phyloP scores from a whole-genome alignment of 116 monocot species.

The Trichopus zeylanicus region DNA sequence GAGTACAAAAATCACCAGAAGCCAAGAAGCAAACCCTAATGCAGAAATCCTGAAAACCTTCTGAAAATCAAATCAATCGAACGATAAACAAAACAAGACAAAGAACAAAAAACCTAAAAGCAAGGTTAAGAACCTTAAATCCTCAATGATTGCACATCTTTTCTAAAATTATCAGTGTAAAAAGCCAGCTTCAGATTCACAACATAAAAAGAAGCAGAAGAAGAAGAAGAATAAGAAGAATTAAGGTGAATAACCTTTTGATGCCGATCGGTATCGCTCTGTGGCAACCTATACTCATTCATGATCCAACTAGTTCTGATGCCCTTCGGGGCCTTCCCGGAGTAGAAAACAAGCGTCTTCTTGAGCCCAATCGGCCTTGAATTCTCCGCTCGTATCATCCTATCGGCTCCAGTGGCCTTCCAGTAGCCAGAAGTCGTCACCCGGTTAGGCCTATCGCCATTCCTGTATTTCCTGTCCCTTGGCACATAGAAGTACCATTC shows the following conservation, averaged over 20 bases:
- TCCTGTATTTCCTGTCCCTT: slow-evolving; percentile 65
- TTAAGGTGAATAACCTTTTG: slow-evolving; percentile 29
- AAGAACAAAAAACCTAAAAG: neutral
- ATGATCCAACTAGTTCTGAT: slow-evolving; percentile 67
- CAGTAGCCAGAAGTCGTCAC: slow-evolving; percentile 75
- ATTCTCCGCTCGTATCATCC: slow-evolving; percentile 48
- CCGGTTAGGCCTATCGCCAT: slow-evolving; percentile 66
- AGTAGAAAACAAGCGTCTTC: slow-evolving; percentile 82
- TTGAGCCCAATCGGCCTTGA: slow-evolving; percentile 51
- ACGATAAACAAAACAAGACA: too few species aligned
- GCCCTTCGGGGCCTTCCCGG: slow-evolving; percentile 70
- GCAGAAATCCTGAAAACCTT: neutral
- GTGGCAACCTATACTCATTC: slow-evolving; percentile 79
- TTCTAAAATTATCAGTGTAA: neutral
- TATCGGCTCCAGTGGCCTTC: slow-evolving; percentile 78
- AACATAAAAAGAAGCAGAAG: neutral
- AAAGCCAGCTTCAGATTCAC: neutral
- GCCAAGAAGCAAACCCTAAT: neutral
- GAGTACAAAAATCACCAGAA: too few species aligned
- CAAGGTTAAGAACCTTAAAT: neutral
- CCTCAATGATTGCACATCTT: neutral
- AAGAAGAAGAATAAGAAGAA: neutral
- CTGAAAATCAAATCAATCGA: neutral
- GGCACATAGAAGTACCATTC: slow-evolving; percentile 86
- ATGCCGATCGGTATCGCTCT: slow-evolving; percentile 25